Evolutionary conservation across 208 protist genomes (phyloP).

Genomic region (Crithidia expoeki): DNA sequence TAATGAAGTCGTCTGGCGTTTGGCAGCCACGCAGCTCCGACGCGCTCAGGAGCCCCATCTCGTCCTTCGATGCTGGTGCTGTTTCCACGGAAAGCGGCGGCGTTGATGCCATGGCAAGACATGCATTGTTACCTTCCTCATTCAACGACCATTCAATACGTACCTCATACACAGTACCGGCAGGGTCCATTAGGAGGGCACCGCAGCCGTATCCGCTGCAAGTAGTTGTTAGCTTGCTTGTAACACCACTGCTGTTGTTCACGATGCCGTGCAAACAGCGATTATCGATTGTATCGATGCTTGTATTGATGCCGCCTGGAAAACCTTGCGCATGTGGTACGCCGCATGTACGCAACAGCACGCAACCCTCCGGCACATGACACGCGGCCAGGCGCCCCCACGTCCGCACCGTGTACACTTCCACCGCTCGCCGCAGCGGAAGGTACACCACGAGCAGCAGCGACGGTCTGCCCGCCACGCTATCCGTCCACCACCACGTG

Average conservation of each 20-base stretch:
- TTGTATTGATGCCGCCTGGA: neutral
- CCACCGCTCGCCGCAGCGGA: conserved; percentile 66
- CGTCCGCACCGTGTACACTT: conserved; percentile 72
- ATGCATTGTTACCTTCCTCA: too few relatives aligned
- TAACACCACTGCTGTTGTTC: neutral
- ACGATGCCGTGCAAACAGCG: too few relatives aligned
- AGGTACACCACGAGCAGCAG: conserved; percentile 73
- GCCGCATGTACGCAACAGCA: conserved; percentile 47
- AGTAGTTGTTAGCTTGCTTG: neutral
- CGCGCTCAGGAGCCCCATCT: neutral
- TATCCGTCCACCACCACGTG: conserved; percentile 57
- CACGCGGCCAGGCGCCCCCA: conserved; percentile 63
- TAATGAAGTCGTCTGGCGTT: conserved; percentile 49
- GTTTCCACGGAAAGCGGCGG: neutral
- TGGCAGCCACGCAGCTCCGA: conserved; percentile 33
- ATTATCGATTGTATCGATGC: neutral
- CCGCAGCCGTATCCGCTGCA: conserved; percentile 15
- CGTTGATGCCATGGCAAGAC: neutral
- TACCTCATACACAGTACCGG: conserved; percentile 20
- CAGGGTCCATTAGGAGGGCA: conserved; percentile 27
- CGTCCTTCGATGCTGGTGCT: neutral
- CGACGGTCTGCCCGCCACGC: conserved; percentile 35
- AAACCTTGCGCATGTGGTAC: conserved; percentile 3
- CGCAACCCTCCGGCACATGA: conserved; percentile 50
- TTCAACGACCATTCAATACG: conserved; percentile 8